Base-by-base conservation (phyloP, 441 rosid species). In the Mallotus japonicus region DNA sequence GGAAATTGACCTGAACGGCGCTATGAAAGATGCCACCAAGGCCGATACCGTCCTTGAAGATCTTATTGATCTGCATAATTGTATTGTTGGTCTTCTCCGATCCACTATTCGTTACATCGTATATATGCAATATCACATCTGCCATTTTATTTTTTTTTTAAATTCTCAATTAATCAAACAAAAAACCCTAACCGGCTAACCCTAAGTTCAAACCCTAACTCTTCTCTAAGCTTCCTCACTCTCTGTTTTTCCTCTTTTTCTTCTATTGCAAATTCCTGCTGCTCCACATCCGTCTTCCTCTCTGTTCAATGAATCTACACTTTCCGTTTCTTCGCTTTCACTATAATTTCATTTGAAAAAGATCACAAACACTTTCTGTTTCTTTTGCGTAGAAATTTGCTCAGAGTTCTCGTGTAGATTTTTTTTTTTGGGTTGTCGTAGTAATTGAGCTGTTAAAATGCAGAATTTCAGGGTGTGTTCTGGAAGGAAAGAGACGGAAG, bases 21-120 rank as follows among this genome's bases (percentile, higher is more conserved):
- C 98, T 92, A 85, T 95, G 99, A 79, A 95, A 95, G 80, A 95
- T 93, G 46, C 98, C 99, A 15, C 99, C 98, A 13, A 95, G 77
- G 76, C 99, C 98, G 22, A 95, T 89, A 22, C 92, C 90, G 71
- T 95, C 98, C 75, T 95, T 95, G 85, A 95, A 93, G 92, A 95
- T 87, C 85, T 89, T 88, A 65, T 93, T 95, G 86, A 95, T 93
- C 77, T 93, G 89, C 87, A 90, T 76, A 70, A 95, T 90, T 32
- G 98, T 91, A 83, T 72, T 88, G 88, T 95, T 91, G 42, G 98
- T 89, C 87, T 95, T 93, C 75, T 93, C 97, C 61, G 99, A 95
- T 86, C 93, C 98, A 85, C 96, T 90, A 73, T 95, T 95, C 8
- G 99, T 95, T 74, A 95, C 98, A 71, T 95, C 97, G 83, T 95